Evolutionary conservation across 1,139 yeast species (phyloP), one percentile per base, ranked within the genome.

Genomic region (Diutina rugosa): DNA sequence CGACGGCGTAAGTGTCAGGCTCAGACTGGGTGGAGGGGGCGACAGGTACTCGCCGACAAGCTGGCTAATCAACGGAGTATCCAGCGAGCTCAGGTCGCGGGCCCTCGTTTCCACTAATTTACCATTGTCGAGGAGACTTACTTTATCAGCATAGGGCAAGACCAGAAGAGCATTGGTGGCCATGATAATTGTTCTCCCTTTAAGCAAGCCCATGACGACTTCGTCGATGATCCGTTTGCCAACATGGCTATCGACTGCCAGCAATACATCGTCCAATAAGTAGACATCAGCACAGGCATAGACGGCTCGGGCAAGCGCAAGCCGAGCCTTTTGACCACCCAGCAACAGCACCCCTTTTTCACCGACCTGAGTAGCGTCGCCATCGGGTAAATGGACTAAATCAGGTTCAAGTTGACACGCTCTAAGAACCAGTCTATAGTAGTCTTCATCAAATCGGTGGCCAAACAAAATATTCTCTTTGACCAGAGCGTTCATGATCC

Each of bases 101-200:
- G 46, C n/a, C 46, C 57, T 1, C 54, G 44, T 16, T 58, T 74
- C 78, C 8, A 61, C 61, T 4, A 74, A 66, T 21, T 59, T 59
- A 0, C 73, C 73, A 8, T 61, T 61, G 44, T 67, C 65, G 12
- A 74, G 60, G 49, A 72, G 63, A 29, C 63, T 61, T 47, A 74
- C 69, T 44, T 65, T 64, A 54, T 68, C 64, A 9, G 77, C 69
- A 55, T 66, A 65, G 48, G 65, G 67, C 56, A 74, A 68, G 3
- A 73, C 75, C 5, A 68, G 63, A 6, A 73, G 70, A 2, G 73
- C 69, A 58, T 74, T 74, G 0, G 78, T 73, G 16, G 76, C 73
- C 41, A 74, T 65, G 16, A 74, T 64, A 7, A 67, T 65, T 0
- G 78, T 72, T 55, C 72, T 72, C 4, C 67, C 57, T 6, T 69